A percentile compares a stretch with the other conserved stretches of the same genome.
Evolutionary conservation across 495 filamentous ascomycete species (phyloP).

Genomic region (Bombardia bombarda): DNA sequence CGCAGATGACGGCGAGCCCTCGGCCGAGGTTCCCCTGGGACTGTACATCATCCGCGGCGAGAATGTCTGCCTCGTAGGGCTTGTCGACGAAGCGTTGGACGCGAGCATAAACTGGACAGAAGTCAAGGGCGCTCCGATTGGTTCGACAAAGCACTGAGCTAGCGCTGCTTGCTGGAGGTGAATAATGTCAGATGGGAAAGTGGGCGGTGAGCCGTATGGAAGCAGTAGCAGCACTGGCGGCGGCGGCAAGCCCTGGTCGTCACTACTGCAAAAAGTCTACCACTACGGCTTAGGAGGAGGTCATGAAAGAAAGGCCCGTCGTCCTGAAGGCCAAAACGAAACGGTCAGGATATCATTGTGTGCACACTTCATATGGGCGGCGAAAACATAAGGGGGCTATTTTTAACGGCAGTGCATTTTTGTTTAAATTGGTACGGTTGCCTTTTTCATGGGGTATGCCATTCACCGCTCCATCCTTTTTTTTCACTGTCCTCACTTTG

Average conservation of each 20-base stretch:
- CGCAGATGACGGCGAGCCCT: constrained; percentile 72
- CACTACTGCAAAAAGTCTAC: neutral
- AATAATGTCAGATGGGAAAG: no score
- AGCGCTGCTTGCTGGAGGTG: neutral
- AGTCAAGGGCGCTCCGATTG: constrained; percentile 79
- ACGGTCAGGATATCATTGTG: neutral
- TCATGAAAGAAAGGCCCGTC: neutral
- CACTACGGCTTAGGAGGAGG: neutral
- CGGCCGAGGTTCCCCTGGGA: constrained; percentile 73
- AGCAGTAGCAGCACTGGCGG: neutral
- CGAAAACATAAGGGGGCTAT: neutral
- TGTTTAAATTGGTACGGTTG: neutral
- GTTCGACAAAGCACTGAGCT: constrained; percentile 61
- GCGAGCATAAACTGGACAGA: constrained; percentile 81
- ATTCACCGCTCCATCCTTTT: constrained; percentile 1
- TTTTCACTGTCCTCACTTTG: neutral
- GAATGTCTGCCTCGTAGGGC: constrained; percentile 84
- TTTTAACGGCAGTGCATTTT: neutral
- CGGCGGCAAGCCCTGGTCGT: no score
- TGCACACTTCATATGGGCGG: neutral
- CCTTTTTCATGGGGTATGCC: constrained; percentile 14
- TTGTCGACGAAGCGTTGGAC: constrained; percentile 85
- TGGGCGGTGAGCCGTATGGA: neutral
- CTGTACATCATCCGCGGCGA: constrained; percentile 91
- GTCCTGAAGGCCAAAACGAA: neutral